Evolutionary conservation across 257 asterid species (phyloP), one percentile per base, ranked within the genome.

Genomic region (Solanum peruvianum): DNA sequence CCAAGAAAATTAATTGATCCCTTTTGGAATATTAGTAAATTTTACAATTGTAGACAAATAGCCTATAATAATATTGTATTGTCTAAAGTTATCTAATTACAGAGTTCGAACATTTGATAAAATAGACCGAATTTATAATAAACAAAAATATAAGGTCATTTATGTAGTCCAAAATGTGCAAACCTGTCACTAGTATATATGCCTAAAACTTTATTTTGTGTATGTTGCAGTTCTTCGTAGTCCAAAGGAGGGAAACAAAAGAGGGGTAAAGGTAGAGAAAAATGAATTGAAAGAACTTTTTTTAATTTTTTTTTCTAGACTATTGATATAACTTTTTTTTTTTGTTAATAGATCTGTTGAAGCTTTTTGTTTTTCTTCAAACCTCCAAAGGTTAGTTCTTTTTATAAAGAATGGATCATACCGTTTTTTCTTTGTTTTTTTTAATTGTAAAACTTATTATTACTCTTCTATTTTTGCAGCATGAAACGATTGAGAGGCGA

Each of bases 401-500:
- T 20, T 15, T 16, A 16, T 6, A 21, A 15, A 77, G 81, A 37
- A 41, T 42, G 52, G 25, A 67, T 21, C 21, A 29, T 16, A 3
- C 25, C 49, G 7, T 25, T 23, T 15, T 14, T 44, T 44, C 14
- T 3, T 11, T 42, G 47, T 3, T 11, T 11, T 27, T 44, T 42
- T 44, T 10, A 7, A 14, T 85, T 83, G 67, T 69, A 84, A 83
- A 88, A 62, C 82, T 87, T 86, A 4, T 77, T 89, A 29, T 86
- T 89, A 41, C 20, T 85, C 81, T 84, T 45, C 9, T 58, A 11
- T 84, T 33, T 84, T 37, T 88, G 47, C 29, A 94, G 87, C 88
- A 96, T 96, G 98, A 94, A 94, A 94, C 95, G 98, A 84, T 85
- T 90, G 73, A 85, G 96, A 87, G 98, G 94, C 52, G 95, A 95